A percentile compares a stretch with the other conserved stretches of the same genome.
These are phyloP conservation scores for Calonectria multiphialidica DNA, from an alignment of 2,329 filamentous ascomycete species.

Conservation along the genomic window DNA sequence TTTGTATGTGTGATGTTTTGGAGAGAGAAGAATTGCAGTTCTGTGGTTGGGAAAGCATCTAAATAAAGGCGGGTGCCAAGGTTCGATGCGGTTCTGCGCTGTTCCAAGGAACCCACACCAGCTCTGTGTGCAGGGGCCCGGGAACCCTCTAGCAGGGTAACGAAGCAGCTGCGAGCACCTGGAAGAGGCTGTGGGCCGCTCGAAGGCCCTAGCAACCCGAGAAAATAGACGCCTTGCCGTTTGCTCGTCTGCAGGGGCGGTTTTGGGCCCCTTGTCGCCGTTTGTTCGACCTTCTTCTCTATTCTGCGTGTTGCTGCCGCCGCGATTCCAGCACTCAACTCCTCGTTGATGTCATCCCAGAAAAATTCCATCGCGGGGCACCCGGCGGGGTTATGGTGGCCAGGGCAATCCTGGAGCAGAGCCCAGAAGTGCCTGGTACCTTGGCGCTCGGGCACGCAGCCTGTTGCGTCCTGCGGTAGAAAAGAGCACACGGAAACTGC, in stretches of 20 bases:
- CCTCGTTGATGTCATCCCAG: constrained; percentile 47
- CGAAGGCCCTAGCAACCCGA: constrained; percentile 18
- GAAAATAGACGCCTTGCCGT: background rate
- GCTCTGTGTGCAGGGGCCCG: constrained; percentile 43
- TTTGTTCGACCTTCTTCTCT: constrained; percentile 16
- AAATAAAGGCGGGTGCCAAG: constrained; percentile 54
- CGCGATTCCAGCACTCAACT: constrained; percentile 9
- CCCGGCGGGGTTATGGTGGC: constrained; percentile 18
- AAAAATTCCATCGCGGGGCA: constrained; percentile 50
- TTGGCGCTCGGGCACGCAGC: constrained; percentile 19
- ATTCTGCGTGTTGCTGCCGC: constrained; percentile 10
- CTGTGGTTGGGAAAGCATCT: constrained; percentile 45
- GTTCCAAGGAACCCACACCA: constrained; percentile 56
- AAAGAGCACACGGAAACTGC: too few relatives aligned
- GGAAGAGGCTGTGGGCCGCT: constrained; percentile 30
- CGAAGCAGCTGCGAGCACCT: constrained; percentile 42
- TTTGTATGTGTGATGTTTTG: constrained; percentile 43
- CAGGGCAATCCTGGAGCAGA: constrained; percentile 21
- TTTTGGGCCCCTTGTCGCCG: background rate
- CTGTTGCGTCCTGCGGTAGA: background rate
- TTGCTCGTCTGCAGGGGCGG: constrained; percentile 6
- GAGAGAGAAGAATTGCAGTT: constrained; percentile 38
- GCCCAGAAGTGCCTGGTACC: constrained; percentile 35
- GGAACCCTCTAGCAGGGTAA: constrained; percentile 50
- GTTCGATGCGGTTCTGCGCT: constrained; percentile 59